Base-by-base conservation (phyloP, 2,329 filamentous ascomycete genomes). In the Teratosphaeria gauchensis region DNA sequence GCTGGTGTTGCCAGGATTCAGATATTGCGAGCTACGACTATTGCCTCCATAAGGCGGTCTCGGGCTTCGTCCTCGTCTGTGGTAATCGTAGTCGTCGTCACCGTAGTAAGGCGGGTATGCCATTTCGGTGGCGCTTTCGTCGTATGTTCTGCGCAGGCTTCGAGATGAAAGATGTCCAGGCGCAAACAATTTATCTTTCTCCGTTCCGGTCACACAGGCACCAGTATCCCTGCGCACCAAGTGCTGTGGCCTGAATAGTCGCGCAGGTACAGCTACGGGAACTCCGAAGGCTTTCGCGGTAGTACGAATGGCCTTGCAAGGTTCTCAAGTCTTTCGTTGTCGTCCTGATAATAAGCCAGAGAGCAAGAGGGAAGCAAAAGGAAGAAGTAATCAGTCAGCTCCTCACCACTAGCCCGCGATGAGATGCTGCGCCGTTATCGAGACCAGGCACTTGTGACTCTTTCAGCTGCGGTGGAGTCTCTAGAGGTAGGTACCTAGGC, bases 41-140 rank as follows among this genome's bases (percentile, higher is more conserved):
- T 58, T 62, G 12, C 24, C n/a, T 55, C 54, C 46, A 35, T 56
- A 58, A 54, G 54, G 57, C 56, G 42, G 58, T 33, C 57, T 57
- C 8, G 58, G 58, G 7, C 57, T 59, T 30, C 57, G 62, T 3
- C 59, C 63, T n/a, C 62, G 62, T 53, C 58, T 58, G 51, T 62
- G 55, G 42, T 62, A 67, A 55, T 65, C 62, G 38, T 61, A 64
- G 56, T 59, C 64, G 54, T 64, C 58, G 32, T 65, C 64, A 35
- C 61, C 65, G 55, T 66, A 63, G 60, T 62, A 69, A 52, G 42
- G 14, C 56, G 57, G 19, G n/a, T 48, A 48, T 4, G 16, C 9
- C 42, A 48, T 48, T 21, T 48, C 12, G 2, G 42, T 19, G 14
- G 14, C n/a, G 42, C n/a, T 48, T n/a, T 48, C 19, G 42, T 24